These are phyloP conservation scores for Cytospora chrysosperma DNA, from an alignment of 2,329 filamentous ascomycete species.

Conservation along the genomic window DNA sequence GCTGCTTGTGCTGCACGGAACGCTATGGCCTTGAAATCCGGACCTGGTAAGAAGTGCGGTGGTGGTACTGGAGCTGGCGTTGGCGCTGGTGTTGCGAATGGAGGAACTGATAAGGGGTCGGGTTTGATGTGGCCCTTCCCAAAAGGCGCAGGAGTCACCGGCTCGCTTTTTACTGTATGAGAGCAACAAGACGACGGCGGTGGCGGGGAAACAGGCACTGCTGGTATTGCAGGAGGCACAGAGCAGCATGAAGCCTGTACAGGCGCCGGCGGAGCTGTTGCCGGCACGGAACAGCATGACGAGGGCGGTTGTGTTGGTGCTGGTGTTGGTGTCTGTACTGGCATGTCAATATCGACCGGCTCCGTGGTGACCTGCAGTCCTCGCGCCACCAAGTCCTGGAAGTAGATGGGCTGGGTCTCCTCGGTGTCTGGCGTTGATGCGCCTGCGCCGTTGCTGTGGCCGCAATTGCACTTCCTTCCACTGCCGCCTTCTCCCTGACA, in stretches of 20 bases:
- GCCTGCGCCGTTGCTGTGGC: conserved; percentile 22
- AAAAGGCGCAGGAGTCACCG: neutral
- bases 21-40: conserved; percentile 40
- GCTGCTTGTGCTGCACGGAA: conserved; percentile 29
- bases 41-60: conserved; percentile 37
- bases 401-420: conserved; percentile 24
- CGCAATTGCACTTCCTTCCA: conserved; percentile 19
- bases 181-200: conserved; percentile 30
- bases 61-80: conserved; percentile 25
- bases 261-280: neutral
- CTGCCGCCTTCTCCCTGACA: conserved; percentile 36
- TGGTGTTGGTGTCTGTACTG: conserved; percentile 11
- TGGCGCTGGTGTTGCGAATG: conserved; percentile 15
- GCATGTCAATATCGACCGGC: conserved; percentile 33
- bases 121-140: conserved; percentile 26
- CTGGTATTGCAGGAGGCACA: neutral
- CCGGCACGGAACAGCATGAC: conserved; percentile 30
- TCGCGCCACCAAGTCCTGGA: conserved; percentile 23
- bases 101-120: conserved; percentile 26
- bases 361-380: conserved; percentile 27
- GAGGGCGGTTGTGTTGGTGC: conserved; percentile 32
- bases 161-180: conserved; percentile 46
- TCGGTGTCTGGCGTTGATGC: conserved; percentile 21
- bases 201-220: neutral
- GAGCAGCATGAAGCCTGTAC: conserved; percentile 18